Evolutionary conservation across 495 filamentous ascomycete genomes (phyloP).

Genomic region (Talaromyces nanjingensis): DNA sequence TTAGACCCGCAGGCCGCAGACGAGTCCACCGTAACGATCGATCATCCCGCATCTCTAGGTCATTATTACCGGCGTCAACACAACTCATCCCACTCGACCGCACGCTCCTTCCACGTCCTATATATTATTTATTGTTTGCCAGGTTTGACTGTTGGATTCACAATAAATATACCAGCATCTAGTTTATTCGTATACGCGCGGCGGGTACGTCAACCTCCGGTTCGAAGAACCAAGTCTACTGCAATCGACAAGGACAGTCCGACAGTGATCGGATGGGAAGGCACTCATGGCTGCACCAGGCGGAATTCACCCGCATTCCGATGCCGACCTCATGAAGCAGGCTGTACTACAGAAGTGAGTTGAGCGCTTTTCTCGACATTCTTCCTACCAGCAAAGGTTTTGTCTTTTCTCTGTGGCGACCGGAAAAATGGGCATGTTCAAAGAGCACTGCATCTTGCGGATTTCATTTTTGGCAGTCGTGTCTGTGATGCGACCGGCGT

Average conservation of each 20-base stretch:
- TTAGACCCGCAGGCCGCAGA: background rate
- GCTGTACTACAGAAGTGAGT: constrained; percentile 44
- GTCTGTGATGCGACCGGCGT: background rate
- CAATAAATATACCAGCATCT: background rate
- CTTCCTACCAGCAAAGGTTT: constrained; percentile 1
- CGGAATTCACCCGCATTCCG: constrained; percentile 43
- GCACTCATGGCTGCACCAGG: constrained; percentile 40
- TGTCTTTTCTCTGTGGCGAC: background rate
- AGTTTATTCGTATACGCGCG: constrained; percentile 3
- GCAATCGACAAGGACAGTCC: background rate
- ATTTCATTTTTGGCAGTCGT: background rate
- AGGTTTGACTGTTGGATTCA: background rate
- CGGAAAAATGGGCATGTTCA: background rate
- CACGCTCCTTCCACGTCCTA: constrained; percentile 3
- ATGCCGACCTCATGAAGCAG: constrained; percentile 47
- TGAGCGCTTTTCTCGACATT: constrained; percentile 8
- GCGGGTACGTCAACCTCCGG: background rate
- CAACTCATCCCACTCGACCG: constrained; percentile 3
- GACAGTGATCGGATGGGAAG: constrained; percentile 34
- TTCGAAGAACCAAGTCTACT: background rate
- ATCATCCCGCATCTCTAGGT: constrained; percentile 9
- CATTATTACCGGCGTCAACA: constrained; percentile 7
- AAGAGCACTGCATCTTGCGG: background rate
- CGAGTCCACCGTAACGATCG: constrained; percentile 6
- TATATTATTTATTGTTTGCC: constrained; percentile 8